Conservation (phyloP, 2,329 filamentous ascomycete species). For the Aaosphaeria pasadenensis region DNA sequence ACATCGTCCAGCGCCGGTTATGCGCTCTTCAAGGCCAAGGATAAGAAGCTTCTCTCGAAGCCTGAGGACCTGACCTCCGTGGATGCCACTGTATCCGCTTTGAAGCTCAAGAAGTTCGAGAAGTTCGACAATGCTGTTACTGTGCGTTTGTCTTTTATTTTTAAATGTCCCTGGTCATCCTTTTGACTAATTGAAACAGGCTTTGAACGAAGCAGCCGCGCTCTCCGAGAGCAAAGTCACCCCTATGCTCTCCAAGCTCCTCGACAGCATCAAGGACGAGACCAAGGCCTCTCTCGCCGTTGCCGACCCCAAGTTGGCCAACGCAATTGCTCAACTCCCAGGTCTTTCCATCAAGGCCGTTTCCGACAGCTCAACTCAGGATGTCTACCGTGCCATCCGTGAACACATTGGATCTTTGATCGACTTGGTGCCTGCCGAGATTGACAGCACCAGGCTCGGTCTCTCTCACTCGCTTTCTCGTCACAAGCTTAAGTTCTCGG, state of each 20-base stretch:
- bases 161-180: background rate
- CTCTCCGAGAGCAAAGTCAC: slow-evolving; percentile 94
- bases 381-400: slow-evolving; percentile 92
- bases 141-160: slow-evolving; percentile 2
- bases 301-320: slow-evolving; percentile 86
- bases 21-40: slow-evolving; percentile 95
- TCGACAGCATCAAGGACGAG: slow-evolving; percentile 92
- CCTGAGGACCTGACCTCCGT: slow-evolving; percentile 61
- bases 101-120: slow-evolving; percentile 92
- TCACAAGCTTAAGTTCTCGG: slow-evolving; percentile 97
- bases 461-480: slow-evolving; percentile 89
- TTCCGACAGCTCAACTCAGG: slow-evolving; percentile 76
- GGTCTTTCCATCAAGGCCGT: slow-evolving; percentile 81
- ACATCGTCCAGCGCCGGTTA: slow-evolving; percentile 77
- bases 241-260: slow-evolving; percentile 74
- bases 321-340: slow-evolving; percentile 88
- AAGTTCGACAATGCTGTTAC: background rate
- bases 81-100: slow-evolving; percentile 81
- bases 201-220: slow-evolving; percentile 84
- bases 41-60: slow-evolving; percentile 91
- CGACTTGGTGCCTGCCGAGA: slow-evolving; percentile 77
- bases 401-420: slow-evolving; percentile 87
- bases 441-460: slow-evolving; percentile 93
- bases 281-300: slow-evolving; percentile 95
- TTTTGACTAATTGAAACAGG: slow-evolving; percentile 82